Conservation (phyloP, 768 basidiomycete species). For the Serendipita sp. region DNA sequence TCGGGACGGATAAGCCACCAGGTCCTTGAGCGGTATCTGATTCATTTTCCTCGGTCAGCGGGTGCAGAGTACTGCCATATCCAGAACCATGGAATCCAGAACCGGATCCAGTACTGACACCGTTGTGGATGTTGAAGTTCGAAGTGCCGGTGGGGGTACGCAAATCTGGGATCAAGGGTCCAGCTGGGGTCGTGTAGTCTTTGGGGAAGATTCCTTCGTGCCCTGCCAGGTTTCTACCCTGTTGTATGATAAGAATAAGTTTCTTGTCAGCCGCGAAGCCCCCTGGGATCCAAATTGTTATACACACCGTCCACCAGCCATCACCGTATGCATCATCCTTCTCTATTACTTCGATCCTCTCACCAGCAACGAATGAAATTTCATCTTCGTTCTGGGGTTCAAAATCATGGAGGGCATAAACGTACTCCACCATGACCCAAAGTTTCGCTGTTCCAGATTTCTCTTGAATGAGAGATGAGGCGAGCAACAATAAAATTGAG, state of each 20-base stretch:
- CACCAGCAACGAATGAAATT: conserved; percentile 67
- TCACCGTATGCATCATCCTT: conserved; percentile 86
- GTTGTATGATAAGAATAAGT: neutral
- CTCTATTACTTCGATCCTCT: conserved; percentile 79
- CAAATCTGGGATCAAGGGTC: neutral
- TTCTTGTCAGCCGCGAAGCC: neutral
- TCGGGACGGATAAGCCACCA: neutral
- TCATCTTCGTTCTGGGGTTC: conserved; percentile 89
- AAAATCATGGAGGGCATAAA: conserved; percentile 81
- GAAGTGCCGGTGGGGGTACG: neutral
- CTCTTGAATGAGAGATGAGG: too few relatives aligned
- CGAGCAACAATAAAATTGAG: too few relatives aligned
- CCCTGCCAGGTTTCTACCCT: conserved; percentile 27
- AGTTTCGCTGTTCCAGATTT: too few relatives aligned
- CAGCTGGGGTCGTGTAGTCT: conserved; percentile 54
- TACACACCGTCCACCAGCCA: conserved; percentile 83
- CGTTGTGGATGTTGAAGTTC: neutral
- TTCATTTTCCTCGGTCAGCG: conserved; percentile 30
- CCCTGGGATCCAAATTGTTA: neutral
- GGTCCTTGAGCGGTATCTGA: neutral
- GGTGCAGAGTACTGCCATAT: conserved; percentile 22
- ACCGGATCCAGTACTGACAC: neutral
- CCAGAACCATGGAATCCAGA: neutral
- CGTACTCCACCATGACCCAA: conserved; percentile 34
- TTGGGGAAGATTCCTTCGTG: conserved; percentile 84